Percentiles rank a stretch among this genome's conserved stretches.
Conservation (phyloP, 1,284 basidiomycete species). For the Trametes pubescens region DNA sequence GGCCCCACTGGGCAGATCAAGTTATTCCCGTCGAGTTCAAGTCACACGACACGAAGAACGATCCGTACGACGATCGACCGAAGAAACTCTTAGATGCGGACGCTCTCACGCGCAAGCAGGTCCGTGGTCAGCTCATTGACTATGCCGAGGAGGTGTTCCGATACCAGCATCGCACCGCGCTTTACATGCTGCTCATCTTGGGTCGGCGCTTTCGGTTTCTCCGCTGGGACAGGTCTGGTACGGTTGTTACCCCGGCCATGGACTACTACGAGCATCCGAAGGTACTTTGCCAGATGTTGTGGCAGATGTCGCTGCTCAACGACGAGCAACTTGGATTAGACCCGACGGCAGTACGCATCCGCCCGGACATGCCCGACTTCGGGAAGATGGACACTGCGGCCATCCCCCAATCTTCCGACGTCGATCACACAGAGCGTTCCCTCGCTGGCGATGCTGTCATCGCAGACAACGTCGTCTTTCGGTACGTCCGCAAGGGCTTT, state of each 20-base stretch:
- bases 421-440: neutral
- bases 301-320: constrained; percentile 37
- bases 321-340: constrained; percentile 39
- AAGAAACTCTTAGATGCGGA: neutral
- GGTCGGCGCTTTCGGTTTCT: constrained; percentile 19
- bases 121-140: constrained; percentile 13
- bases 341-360: constrained; percentile 13
- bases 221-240: constrained; percentile 29
- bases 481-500: constrained; percentile 19
- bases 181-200: constrained; percentile 26
- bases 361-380: neutral
- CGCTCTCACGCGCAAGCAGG: constrained; percentile 7
- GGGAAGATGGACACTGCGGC: constrained; percentile 3
- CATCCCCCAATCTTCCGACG: neutral
- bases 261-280: constrained; percentile 25
- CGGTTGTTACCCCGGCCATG: constrained; percentile 15
- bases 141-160: constrained; percentile 16
- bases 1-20: constrained; percentile 10
- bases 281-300: no score
- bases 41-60: neutral
- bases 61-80: constrained; percentile 10
- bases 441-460: neutral
- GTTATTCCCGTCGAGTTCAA: constrained; percentile 11
- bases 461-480: constrained; percentile 8
- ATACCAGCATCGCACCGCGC: constrained; percentile 20